Conservation (phyloP, 1,139 yeast species). For the Debaryomyces sp. region DNA sequence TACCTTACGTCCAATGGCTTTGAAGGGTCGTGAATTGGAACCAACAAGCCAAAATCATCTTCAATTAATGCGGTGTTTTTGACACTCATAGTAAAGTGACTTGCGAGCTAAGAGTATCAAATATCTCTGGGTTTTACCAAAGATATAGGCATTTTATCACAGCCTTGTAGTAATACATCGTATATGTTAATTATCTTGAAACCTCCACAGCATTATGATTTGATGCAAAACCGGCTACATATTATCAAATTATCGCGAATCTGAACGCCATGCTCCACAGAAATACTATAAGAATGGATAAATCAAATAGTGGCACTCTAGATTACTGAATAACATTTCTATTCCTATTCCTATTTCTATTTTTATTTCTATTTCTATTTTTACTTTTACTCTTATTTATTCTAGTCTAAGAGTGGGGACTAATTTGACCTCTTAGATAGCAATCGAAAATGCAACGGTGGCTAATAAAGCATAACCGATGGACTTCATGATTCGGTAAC, state of each 20-base stretch:
- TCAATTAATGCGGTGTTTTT: constrained; percentile 14
- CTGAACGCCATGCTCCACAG: background rate
- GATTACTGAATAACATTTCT: background rate
- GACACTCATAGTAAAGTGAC: background rate
- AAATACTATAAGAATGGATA: no score
- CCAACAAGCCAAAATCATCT: constrained; percentile 12
- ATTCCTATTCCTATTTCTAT: no score
- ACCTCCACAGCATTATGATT: background rate
- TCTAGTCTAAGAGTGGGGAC: background rate
- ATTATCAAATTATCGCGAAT: background rate
- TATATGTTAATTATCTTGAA: background rate
- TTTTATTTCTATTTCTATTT: background rate
- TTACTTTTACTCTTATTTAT: background rate
- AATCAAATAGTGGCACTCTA: background rate
- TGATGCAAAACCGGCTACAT: background rate
- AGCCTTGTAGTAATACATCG: background rate
- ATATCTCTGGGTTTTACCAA: background rate
- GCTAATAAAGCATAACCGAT: constrained; percentile 17
- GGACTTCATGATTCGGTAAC: constrained; percentile 9
- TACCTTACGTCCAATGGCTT: background rate
- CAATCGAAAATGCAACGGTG: constrained; percentile 10
- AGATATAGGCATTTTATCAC: background rate
- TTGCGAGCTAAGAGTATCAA: background rate
- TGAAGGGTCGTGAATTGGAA: constrained; percentile 8
- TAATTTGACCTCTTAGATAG: background rate